Conservation (phyloP, 768 basidiomycete genomes). For the Leccinum uliginosum region DNA sequence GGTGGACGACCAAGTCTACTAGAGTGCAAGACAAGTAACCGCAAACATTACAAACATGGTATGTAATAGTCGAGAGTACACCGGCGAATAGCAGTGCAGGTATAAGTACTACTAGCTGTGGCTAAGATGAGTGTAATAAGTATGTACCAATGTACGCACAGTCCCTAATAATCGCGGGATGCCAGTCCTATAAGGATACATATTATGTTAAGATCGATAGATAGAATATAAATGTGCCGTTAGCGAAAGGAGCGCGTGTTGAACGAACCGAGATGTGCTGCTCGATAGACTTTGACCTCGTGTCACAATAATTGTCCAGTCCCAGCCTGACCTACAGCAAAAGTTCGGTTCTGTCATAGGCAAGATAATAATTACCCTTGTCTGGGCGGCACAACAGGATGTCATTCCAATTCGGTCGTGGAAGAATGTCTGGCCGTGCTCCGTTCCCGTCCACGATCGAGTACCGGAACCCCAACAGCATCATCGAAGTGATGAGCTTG, state of each 20-base stretch:
- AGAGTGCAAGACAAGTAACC: slow-evolving; percentile 1
- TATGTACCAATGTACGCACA: slow-evolving; percentile 8
- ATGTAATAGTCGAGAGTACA: slow-evolving; percentile 13
- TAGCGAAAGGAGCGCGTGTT: slow-evolving; percentile 6
- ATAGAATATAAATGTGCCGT: slow-evolving; percentile 18
- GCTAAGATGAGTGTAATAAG: not conserved
- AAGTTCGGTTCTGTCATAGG: slow-evolving; percentile 32
- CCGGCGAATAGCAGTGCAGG: slow-evolving; percentile 4
- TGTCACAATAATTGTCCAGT: slow-evolving; percentile 14
- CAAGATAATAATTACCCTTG: slow-evolving; percentile 49
- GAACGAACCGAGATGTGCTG: slow-evolving; percentile 8
- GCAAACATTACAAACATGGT: slow-evolving; percentile 8
- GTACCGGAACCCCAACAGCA: slow-evolving; percentile 62
- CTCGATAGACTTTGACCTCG: slow-evolving; percentile 4
- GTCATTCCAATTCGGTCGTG: slow-evolving; percentile 78
- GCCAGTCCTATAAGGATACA: not conserved
- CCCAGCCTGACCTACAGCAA: slow-evolving; percentile 26
- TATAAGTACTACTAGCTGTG: slow-evolving; percentile 4
- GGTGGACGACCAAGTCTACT: not conserved
- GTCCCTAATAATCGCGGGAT: slow-evolving; percentile 14
- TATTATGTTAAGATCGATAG: slow-evolving; percentile 16
- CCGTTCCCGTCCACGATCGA: slow-evolving; percentile 53
- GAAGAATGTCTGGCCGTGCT: slow-evolving; percentile 38
- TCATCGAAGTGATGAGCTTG: slow-evolving; percentile 65
- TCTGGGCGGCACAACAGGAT: slow-evolving; percentile 62